Base-by-base conservation (phyloP, 345 rosid genomes). In the Barbarea vulgaris region DNA sequence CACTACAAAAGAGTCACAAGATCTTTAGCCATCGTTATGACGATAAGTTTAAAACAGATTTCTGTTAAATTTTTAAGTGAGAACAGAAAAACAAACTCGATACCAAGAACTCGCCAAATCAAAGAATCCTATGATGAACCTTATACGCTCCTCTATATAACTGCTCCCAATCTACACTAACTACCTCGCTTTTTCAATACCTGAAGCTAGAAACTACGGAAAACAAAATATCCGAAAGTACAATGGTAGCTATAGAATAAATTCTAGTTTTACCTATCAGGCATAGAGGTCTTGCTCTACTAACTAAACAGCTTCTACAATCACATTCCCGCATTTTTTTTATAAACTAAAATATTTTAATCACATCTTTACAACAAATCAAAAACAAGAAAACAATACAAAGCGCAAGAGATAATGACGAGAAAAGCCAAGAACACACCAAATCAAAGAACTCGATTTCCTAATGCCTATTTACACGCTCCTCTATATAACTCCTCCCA, bases 1-100 rank as follows among this genome's bases (percentile, higher is more conserved):
- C 99, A 95, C 99, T 95, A 84, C 74, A 85, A 52, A 27, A 27
- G 7, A 22, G 54, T 70, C 36, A 70, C 58, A 64, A 56, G 28
- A 71, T 57, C 67, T 48, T 69, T n/a, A 70, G 25, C 12, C 19
- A 60, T 52, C 24, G 8, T 9, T 15, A 74, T 18, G 6, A 50
- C 2, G 3, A 34, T 10, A 62, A 13, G n/a, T 52, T 15, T 6
- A 1, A 52, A 37, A 19, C 53, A 17, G 1, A 64, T 1, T 27
- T 39, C 12, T 60, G 30, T 36, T 3, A 3, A 19, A 33, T 21
- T 37, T 7, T 6, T 19, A 0, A 12, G 18, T 21, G 31, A 59
- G 6, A 58, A 11, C 36, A 4, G 11, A 67, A 31, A 0, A 64
- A 30, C 13, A 64, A 47, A 65, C 27, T 27, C 25, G 0, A 64